Base-by-base conservation (phyloP, 768 basidiomycete species). In the Amylocystis lapponica region DNA sequence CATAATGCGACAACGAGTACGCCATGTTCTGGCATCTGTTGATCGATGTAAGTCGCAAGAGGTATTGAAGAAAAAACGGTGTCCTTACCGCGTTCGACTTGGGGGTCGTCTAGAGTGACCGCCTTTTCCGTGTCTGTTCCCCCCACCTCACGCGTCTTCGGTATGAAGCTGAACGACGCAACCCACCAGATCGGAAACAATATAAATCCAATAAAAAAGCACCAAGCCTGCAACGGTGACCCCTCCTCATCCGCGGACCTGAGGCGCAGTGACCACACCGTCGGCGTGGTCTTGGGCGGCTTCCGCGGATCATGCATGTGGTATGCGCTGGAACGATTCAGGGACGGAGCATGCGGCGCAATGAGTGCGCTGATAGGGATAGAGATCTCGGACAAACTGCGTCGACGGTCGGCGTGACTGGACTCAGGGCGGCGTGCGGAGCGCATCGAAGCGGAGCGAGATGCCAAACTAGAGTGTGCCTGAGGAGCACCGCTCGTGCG, bases 251-350 rank as follows among this genome's bases (percentile, higher is more conserved):
- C 79, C 25, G 71, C 74, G n/a, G 72, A 72, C 34, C 73, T 70
- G 39, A 78, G 69, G 8, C 70, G 69, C 41, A 84, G 68, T 13
- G 69, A 55, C 86, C 83, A 88, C 6, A 75, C 69, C 2, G 86
- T 86, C 39, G 68, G 64, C 43, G 74, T 71, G 3, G 75, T 62
- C 33, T 72, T 77, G 1, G 75, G 71, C 4, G 84, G 83, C 51
- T 70, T 81, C 16, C 79, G 74, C 0, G 85, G 86, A 60, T 89
- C 86, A 26, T 83, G 78, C 86, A 89, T 89, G 55, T 88, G 84
- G 52, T 80, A 89, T 14, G 69, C 71, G 22, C 74, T 62, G 11
- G 78, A 79, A 34, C 66, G 70, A 27, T 69, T 64, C 29, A 90
- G 54, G 7, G 86, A 88, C 4, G 85, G 86, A 20, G 83, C 85